phyloP scores from a whole-genome alignment of 441 rosid species.

The Erysimum cheiri region DNA sequence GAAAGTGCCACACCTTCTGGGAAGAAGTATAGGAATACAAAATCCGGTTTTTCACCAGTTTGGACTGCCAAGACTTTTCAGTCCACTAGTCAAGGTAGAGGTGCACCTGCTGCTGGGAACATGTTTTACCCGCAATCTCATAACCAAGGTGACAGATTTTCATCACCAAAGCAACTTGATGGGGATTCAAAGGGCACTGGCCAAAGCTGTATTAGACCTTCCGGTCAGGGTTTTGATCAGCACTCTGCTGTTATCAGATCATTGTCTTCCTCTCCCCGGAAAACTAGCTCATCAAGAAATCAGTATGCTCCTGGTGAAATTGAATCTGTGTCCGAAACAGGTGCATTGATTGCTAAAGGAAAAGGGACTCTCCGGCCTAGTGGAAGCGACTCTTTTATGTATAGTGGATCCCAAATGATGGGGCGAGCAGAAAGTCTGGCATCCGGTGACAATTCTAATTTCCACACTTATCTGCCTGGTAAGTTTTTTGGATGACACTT shows the following conservation, averaged over 20 bases:
- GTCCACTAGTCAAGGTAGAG: conserved; percentile 67
- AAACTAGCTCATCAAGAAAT: conserved; percentile 51
- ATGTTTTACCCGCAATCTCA: conserved; percentile 58
- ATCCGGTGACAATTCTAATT: conserved; percentile 77
- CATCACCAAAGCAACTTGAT: conserved; percentile 55
- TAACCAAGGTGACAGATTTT: conserved; percentile 55
- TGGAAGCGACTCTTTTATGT: conserved; percentile 71
- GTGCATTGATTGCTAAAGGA: conserved; percentile 68
- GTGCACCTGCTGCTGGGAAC: conserved; percentile 51
- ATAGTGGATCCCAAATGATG: conserved; percentile 75
- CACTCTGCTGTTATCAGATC: conserved; percentile 61
- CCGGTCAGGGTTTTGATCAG: conserved; percentile 60
- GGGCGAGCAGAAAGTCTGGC: conserved; percentile 72
- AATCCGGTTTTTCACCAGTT: conserved; percentile 48
- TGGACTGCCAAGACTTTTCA: conserved; percentile 53
- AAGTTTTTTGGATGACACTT: conserved; percentile 29
- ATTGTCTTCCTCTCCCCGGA: conserved; percentile 71
- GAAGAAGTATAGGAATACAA: conserved; percentile 57
- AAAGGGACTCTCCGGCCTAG: conserved; percentile 65
- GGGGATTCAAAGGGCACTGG: conserved; percentile 52
- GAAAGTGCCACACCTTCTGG: conserved; percentile 54
- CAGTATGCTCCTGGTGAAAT: conserved; percentile 60
- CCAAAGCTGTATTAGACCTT: conserved; percentile 51
- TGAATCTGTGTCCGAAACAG: conserved; percentile 65
- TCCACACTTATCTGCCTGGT: conserved; percentile 90